Conservation (phyloP, 2,329 filamentous ascomycete species). For the Alternaria tenuissima region DNA sequence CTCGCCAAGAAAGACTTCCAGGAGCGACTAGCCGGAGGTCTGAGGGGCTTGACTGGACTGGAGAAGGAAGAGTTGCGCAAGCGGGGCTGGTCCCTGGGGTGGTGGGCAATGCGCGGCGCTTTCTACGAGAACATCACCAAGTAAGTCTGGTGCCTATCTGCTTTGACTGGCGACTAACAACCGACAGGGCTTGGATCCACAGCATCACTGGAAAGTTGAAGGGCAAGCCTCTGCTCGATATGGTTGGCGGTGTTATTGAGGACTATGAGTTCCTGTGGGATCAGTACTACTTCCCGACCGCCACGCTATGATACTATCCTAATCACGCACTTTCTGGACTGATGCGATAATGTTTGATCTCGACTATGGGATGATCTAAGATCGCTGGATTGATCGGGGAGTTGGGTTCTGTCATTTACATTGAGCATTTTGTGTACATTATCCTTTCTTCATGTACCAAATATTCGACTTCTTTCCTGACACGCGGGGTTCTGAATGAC, state of each 20-base stretch:
- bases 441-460: conserved; percentile 34
- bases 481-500: not conserved
- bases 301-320: conserved; percentile 57
- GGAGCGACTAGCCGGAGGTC: conserved; percentile 70
- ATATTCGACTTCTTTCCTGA: not conserved
- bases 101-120: conserved; percentile 97
- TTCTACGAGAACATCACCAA: conserved; percentile 92
- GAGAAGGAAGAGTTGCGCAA: conserved; percentile 90
- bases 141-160: conserved; percentile 50
- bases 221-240: conserved; percentile 76
- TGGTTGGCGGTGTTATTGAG: conserved; percentile 86
- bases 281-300: conserved; percentile 88
- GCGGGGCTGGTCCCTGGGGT: conserved; percentile 87
- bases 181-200: conserved; percentile 66
- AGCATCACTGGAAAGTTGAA: conserved; percentile 75
- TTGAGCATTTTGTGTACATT: conserved; percentile 9
- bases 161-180: conserved; percentile 25
- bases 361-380: not conserved
- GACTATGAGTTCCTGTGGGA: conserved; percentile 99
- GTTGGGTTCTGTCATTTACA: not conserved
- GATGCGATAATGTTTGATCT: conserved; percentile 3
- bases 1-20: conserved; percentile 73
- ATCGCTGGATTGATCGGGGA: conserved; percentile 6
- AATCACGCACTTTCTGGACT: not conserved
- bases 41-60: conserved; percentile 80